These are phyloP conservation scores for Talaromyces atroroseus DNA, from an alignment of 2,329 filamentous ascomycete species.

Conservation along the genomic window DNA sequence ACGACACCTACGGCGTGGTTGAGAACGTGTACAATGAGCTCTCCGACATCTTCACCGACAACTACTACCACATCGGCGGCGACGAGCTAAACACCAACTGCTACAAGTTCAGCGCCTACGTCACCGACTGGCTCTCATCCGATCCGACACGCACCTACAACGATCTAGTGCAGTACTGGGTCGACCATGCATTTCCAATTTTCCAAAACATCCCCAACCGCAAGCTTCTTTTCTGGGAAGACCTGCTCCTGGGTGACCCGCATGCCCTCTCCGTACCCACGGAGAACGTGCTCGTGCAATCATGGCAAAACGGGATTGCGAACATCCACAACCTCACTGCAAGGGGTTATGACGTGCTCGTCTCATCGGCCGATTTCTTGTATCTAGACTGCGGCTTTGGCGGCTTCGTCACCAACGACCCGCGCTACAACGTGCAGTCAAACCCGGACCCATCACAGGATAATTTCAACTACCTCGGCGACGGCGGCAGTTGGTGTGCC, in stretches of 20 bases:
- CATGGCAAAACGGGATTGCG: conserved; percentile 50
- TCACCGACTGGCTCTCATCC: conserved; percentile 47
- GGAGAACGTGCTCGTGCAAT: conserved; percentile 47
- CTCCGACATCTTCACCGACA: conserved; percentile 46
- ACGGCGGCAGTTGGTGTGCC: conserved; percentile 53
- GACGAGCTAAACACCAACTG: conserved; percentile 53
- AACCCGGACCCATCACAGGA: conserved; percentile 44
- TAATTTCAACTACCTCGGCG: conserved; percentile 53
- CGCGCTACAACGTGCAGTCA: conserved; percentile 49
- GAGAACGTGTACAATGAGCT: conserved; percentile 51
- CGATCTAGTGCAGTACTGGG: conserved; percentile 51
- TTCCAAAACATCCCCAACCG: conserved; percentile 42
- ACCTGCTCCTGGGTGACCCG: conserved; percentile 43
- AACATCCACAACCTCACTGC: conserved; percentile 50
- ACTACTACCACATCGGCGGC: conserved; percentile 53
- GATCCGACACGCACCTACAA: conserved; percentile 47
- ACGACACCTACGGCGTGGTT: conserved; percentile 52
- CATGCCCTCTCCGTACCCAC: conserved; percentile 46
- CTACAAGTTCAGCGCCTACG: conserved; percentile 52
- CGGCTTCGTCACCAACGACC: conserved; percentile 52
- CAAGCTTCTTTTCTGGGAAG: conserved; percentile 55
- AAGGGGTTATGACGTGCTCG: conserved; percentile 50
- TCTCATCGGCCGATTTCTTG: conserved; percentile 52
- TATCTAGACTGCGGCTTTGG: conserved; percentile 55
- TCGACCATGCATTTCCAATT: conserved; percentile 49